Conservation (phyloP, 75 land plant species). For the Pseudotsuga menziesii region DNA sequence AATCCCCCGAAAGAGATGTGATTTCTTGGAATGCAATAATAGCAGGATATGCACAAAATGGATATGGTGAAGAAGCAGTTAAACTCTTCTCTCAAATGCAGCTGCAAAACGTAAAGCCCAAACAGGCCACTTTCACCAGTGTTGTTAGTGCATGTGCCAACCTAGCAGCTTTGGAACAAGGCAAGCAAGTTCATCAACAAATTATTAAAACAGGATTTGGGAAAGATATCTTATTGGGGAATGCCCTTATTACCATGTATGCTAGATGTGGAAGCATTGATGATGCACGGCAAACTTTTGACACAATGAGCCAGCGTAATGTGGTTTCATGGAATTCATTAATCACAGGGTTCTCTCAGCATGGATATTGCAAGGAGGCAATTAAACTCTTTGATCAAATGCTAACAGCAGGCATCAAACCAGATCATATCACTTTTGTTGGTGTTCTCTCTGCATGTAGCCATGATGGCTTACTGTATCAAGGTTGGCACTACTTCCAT, state of each 20-base stretch:
- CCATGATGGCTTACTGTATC: conserved; percentile 37
- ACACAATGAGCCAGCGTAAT: conserved; percentile 35
- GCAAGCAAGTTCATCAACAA: conserved; percentile 53
- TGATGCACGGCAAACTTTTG: conserved; percentile 41
- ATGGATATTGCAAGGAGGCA: conserved; percentile 52
- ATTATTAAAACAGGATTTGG: conserved; percentile 3
- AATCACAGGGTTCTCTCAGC: conserved; percentile 56
- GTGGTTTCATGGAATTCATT: conserved; percentile 58
- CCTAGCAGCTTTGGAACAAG: conserved; percentile 38
- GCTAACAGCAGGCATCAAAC: conserved; percentile 33
- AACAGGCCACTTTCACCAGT: conserved; percentile 56
- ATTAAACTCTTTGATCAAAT: conserved; percentile 39
- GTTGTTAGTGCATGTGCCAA: conserved; percentile 55
- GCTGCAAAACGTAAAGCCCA: conserved; percentile 21
- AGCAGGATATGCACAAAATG: conserved; percentile 41
- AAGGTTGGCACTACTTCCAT: conserved; percentile 27
- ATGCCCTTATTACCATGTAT: conserved; percentile 57
- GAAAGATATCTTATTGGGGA: conserved; percentile 21
- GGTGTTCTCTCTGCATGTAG: conserved; percentile 47
- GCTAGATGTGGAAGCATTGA: conserved; percentile 53
- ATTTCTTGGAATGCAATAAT: conserved; percentile 67
- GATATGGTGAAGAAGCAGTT: conserved; percentile 46
- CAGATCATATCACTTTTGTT: conserved; percentile 36
- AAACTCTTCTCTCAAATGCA: conserved; percentile 53
- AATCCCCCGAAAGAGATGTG: conserved; percentile 31